Percentiles rank a stretch among this genome's conserved stretches.
Conservation (phyloP, 176 grass and related monocot genomes). For the Cenchrus americanus region DNA sequence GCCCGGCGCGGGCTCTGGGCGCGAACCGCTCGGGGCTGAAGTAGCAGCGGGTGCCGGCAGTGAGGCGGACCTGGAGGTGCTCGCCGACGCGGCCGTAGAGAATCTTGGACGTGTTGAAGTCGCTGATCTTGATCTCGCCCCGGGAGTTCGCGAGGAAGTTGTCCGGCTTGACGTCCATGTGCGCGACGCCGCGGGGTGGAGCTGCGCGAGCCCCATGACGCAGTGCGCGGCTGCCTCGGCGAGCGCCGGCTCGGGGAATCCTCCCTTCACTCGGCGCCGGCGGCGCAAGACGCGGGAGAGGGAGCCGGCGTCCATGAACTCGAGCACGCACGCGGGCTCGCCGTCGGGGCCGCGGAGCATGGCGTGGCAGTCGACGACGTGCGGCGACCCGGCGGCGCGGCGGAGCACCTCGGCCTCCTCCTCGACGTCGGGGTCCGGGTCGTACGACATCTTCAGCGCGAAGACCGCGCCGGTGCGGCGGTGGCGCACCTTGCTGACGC, state of each 20-base stretch:
- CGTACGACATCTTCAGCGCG: slow-evolving; percentile 32
- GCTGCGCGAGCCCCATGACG: slow-evolving; percentile 25
- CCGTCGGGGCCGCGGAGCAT: not conserved
- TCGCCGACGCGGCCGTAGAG: not conserved
- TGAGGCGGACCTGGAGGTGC: not conserved
- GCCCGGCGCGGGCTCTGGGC: not conserved
- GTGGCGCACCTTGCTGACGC: slow-evolving; percentile 48
- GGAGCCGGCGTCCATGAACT: slow-evolving; percentile 15
- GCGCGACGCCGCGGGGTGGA: slow-evolving; percentile 44
- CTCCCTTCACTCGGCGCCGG: not conserved
- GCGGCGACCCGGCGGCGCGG: slow-evolving; percentile 22
- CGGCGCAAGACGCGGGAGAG: slow-evolving; percentile 10
- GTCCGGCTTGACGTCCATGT: slow-evolving; percentile 49
- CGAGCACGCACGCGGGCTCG: too few relatives aligned
- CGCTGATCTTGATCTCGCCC: slow-evolving; percentile 43
- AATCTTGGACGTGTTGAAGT: slow-evolving; percentile 27
- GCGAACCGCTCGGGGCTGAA: slow-evolving; percentile 56
- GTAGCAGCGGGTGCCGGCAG: not conserved
- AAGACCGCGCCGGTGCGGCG: slow-evolving; percentile 5
- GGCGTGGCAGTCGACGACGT: slow-evolving; percentile 47
- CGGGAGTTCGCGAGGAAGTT: slow-evolving; percentile 40
- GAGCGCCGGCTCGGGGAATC: slow-evolving; percentile 40
- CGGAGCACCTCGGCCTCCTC: slow-evolving; percentile 33
- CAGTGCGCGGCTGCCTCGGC: slow-evolving; percentile 46
- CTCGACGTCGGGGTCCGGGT: not conserved